These are phyloP conservation scores for Pestalotiopsis sp. DNA, from an alignment of 2,329 filamentous ascomycete species.

Conservation along the genomic window DNA sequence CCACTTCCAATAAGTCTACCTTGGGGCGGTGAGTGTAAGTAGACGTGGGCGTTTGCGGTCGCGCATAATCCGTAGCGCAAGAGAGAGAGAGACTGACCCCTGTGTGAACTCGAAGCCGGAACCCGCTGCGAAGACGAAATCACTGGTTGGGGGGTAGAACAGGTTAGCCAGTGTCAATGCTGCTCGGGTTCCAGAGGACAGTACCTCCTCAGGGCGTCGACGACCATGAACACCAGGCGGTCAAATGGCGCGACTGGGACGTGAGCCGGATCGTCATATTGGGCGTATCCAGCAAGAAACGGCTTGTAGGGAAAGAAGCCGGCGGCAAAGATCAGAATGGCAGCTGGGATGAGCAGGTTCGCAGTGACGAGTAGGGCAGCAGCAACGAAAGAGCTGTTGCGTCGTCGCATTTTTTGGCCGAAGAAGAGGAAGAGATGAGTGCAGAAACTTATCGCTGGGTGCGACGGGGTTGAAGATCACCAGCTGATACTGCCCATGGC, in stretches of 20 bases:
- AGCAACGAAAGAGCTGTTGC: conserved; percentile 29
- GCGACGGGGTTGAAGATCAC: background rate
- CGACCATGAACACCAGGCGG: conserved; percentile 94
- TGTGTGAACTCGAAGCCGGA: conserved; percentile 91
- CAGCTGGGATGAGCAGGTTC: conserved; percentile 77
- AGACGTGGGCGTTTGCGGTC: background rate
- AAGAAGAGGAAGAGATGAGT: background rate
- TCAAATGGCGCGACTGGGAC: conserved; percentile 77
- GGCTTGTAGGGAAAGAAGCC: conserved; percentile 99
- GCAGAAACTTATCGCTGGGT: background rate
- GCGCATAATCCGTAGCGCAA: background rate
- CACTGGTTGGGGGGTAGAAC: conserved; percentile 54
- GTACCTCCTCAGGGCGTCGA: conserved; percentile 90
- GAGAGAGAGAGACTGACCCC: conserved; percentile 56
- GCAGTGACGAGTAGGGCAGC: conserved; percentile 61
- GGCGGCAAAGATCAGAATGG: conserved; percentile 76
- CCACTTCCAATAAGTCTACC: conserved; percentile 80
- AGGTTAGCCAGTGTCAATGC: background rate
- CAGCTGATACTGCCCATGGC: background rate
- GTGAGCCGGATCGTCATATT: conserved; percentile 60
- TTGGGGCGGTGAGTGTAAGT: background rate
- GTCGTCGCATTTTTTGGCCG: conserved; percentile 15
- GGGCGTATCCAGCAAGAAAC: conserved; percentile 81
- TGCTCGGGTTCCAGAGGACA: conserved; percentile 12
- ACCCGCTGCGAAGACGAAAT: conserved; percentile 83